Base-by-base conservation (phyloP, 2,329 filamentous ascomycete species). In the Emmonsiellopsis sp. region DNA sequence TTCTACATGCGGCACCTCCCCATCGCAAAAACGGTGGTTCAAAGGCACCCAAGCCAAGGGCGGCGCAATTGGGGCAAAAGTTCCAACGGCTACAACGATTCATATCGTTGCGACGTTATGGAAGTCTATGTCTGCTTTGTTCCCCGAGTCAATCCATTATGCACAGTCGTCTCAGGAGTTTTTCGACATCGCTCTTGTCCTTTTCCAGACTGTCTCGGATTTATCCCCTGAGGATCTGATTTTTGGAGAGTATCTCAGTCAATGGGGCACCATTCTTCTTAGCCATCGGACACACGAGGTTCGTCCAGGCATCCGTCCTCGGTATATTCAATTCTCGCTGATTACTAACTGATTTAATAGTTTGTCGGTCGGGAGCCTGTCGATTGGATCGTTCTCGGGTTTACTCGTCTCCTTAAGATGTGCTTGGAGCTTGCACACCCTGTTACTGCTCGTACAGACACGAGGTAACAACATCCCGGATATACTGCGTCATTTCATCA, bases 311-410 rank as follows among this genome's bases (percentile, higher is more conserved):
- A 13, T 34, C n/a, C 15, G 43, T 35, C 41, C 34, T 49, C 35
- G 3, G 43, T 50, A 51, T 7, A 31, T 13, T 37, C 2, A 6
- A 26, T 10, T 1, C 11, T 35, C 34, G 37, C 7, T 5, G 11
- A 16, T 52, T 54, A 30, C 61, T 70, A 57, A 70, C 49, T 9
- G 1, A 20, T 35, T 16, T 40, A 7, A 9, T 55, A 73, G 67
- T 74, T 75, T 57, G 73, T 76, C 54, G 75, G 75, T 16, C 69
- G 74, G 30, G 72, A 75, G 47, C 66, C 63, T 13, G 63, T 68
- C 15, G 75, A 77, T 59, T 63, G 69, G 53, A 61, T 77, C 40
- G 63, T 75, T 20, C 56, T 70, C 20, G 73, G 74, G 7, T 69
- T 76, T 54, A 67, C 69, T 50, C 68, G 66, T 49, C 67, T 77